These are phyloP conservation scores for Microbotryum silenes-acaulis DNA, from an alignment of 1,284 basidiomycete genomes.

Conservation along the genomic window DNA sequence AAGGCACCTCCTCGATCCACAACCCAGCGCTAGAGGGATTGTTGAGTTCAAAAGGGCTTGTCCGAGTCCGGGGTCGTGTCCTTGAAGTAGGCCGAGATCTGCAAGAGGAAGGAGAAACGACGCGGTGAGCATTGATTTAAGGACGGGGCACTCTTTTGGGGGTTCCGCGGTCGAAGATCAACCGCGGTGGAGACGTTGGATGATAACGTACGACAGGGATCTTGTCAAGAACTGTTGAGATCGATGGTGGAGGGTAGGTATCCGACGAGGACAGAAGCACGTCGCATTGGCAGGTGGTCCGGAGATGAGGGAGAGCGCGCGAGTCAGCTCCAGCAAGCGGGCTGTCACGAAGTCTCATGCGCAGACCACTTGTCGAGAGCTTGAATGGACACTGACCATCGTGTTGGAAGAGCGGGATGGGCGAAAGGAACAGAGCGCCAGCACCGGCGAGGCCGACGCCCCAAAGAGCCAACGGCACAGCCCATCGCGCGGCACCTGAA, in stretches of 20 bases:
- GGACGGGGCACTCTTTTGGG: too few relatives aligned
- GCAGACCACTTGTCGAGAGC: not conserved
- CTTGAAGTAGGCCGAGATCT: too few relatives aligned
- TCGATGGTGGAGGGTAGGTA: too few relatives aligned
- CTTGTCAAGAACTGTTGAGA: not conserved
- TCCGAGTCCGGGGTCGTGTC: too few relatives aligned
- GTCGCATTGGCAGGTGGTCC: not conserved
- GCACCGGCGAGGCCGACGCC: constrained; percentile 15
- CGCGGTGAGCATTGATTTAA: too few relatives aligned
- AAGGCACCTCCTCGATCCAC: too few relatives aligned
- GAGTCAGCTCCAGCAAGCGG: not conserved
- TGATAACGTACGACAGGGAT: not conserved
- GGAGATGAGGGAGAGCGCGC: not conserved
- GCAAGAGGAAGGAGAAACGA: not conserved
- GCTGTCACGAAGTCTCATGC: too few relatives aligned
- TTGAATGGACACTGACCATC: constrained; percentile 15
- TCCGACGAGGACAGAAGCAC: not conserved
- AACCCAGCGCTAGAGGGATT: too few relatives aligned
- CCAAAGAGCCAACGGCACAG: constrained; percentile 24
- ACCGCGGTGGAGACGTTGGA: too few relatives aligned
- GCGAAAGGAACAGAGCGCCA: constrained; percentile 16
- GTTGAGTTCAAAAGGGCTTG: too few relatives aligned
- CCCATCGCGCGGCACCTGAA: constrained; percentile 1
- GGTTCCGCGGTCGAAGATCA: too few relatives aligned
- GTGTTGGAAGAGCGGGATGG: constrained; percentile 23